Conservation (phyloP, 768 basidiomycete genomes). For the Hysterangium stoloniferum region DNA sequence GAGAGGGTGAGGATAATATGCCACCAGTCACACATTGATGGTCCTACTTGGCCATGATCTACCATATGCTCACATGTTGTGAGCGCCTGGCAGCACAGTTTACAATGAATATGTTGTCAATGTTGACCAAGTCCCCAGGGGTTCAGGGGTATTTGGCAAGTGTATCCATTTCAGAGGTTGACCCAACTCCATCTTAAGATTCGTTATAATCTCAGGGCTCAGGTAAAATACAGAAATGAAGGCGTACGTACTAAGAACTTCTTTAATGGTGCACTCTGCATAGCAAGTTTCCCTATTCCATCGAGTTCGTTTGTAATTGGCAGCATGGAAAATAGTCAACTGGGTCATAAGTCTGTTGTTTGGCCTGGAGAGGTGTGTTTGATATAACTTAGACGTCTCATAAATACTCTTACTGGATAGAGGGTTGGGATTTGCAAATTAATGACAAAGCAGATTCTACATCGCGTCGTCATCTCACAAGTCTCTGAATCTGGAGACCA, state of each 20-base stretch:
- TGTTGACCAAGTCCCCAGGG: too few relatives aligned
- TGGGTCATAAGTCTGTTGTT: constrained; percentile 78
- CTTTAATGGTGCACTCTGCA: constrained; percentile 62
- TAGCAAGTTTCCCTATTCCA: constrained; percentile 70
- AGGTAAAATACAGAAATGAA: constrained; percentile 6
- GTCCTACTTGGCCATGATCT: too few relatives aligned
- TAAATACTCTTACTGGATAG: constrained; percentile 50
- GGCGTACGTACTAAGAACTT: constrained; percentile 75
- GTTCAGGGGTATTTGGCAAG: too few relatives aligned
- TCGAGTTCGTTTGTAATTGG: constrained; percentile 58
- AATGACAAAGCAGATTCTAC: constrained; percentile 57
- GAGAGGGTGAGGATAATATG: too few relatives aligned
- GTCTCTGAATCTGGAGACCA: too few relatives aligned
- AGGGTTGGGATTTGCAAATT: constrained; percentile 59
- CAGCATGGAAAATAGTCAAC: constrained; percentile 70
- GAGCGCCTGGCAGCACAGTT: too few relatives aligned
- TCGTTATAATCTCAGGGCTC: background rate
- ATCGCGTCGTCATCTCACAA: too few relatives aligned
- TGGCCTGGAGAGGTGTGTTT: constrained; percentile 43
- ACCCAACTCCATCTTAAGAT: too few relatives aligned
- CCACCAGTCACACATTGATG: too few relatives aligned
- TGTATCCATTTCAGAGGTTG: too few relatives aligned
- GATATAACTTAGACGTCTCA: background rate
- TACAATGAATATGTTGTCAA: too few relatives aligned
- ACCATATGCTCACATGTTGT: too few relatives aligned